A percentile compares a stretch with the other conserved stretches of the same genome.
Evolutionary conservation across 306 rosid species (phyloP).

Genomic region (Vigna unguiculata): DNA sequence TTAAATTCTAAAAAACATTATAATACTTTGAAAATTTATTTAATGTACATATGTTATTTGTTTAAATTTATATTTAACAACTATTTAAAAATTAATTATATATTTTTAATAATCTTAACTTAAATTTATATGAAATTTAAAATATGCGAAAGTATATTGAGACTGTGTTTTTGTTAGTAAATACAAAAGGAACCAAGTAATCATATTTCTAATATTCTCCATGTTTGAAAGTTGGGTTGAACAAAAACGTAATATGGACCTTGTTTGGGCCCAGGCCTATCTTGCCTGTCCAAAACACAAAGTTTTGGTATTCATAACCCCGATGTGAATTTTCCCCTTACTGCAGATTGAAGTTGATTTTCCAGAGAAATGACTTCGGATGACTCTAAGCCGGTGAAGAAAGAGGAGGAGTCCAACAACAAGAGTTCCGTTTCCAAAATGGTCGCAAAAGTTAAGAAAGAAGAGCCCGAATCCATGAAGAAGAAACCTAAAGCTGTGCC

Average conservation of each 20-base stretch:
- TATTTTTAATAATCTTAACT: too few relatives aligned
- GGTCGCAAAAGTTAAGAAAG: conserved; percentile 58
- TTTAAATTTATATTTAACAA: too few relatives aligned
- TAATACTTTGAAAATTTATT: too few relatives aligned
- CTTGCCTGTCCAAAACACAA: neutral
- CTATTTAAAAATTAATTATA: too few relatives aligned
- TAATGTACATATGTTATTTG: too few relatives aligned
- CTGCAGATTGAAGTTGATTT: neutral
- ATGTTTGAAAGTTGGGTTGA: too few relatives aligned
- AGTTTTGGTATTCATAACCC: conserved; percentile 12
- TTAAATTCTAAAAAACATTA: too few relatives aligned
- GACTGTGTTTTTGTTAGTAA: too few relatives aligned
- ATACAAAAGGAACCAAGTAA: too few relatives aligned
- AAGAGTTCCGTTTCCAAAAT: conserved; percentile 45
- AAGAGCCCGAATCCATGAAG: conserved; percentile 42
- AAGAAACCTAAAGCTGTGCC: conserved; percentile 20
- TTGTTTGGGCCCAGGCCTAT: conserved; percentile 33
- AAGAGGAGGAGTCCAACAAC: conserved; percentile 41
- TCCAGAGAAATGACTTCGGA: conserved; percentile 59
- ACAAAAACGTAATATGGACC: neutral
- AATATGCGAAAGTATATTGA: too few relatives aligned
- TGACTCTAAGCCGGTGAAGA: conserved; percentile 58
- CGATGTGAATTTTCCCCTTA: neutral
- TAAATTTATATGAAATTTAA: too few relatives aligned
- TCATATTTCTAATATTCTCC: too few relatives aligned